Percentiles rank a stretch among this genome's conserved stretches.
Evolutionary conservation across 176 grass and related monocot genomes (phyloP).

Genomic region (Paspalum notatum): DNA sequence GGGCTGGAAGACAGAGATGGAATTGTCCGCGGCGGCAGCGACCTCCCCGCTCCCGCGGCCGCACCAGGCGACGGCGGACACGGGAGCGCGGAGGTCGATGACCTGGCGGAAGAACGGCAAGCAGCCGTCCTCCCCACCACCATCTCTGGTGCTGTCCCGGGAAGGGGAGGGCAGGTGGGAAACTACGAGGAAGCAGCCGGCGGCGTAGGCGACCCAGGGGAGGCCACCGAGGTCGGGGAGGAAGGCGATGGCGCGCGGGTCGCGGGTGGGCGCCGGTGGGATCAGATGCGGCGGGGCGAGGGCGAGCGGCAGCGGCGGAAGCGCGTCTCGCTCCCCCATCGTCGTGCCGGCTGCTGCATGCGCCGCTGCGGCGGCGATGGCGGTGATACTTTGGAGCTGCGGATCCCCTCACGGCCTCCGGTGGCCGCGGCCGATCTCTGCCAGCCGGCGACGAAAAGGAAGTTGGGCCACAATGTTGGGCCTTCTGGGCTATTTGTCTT

Average conservation of each 20-base stretch:
- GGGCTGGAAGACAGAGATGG: constrained; percentile 64
- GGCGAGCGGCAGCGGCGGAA: constrained; percentile 59
- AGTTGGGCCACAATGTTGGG: no score
- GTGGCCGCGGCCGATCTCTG: constrained; percentile 18
- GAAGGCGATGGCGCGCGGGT: constrained; percentile 66
- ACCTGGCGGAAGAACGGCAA: constrained; percentile 78
- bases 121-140: not conserved
- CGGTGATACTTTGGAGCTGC: constrained; percentile 2
- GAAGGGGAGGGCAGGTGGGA: constrained; percentile 70
- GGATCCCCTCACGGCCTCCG: constrained; percentile 38
- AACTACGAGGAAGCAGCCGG: constrained; percentile 67
- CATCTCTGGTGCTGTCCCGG: not conserved
- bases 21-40: constrained; percentile 52
- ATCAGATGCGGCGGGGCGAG: constrained; percentile 65
- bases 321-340: constrained; percentile 39
- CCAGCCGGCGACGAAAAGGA: not conserved
- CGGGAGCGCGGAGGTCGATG: constrained; percentile 59
- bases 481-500: no score
- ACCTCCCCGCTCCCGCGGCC: constrained; percentile 54
- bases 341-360: constrained; percentile 30
- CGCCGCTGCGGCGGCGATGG: constrained; percentile 5
- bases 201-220: constrained; percentile 83
- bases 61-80: constrained; percentile 83
- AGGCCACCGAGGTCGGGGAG: constrained; percentile 75
- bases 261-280: constrained; percentile 69